Percentiles rank a stretch among this genome's conserved stretches.
These are phyloP conservation scores for Volvox africanus DNA, from an alignment of 139 green algal species.

Conservation along the genomic window DNA sequence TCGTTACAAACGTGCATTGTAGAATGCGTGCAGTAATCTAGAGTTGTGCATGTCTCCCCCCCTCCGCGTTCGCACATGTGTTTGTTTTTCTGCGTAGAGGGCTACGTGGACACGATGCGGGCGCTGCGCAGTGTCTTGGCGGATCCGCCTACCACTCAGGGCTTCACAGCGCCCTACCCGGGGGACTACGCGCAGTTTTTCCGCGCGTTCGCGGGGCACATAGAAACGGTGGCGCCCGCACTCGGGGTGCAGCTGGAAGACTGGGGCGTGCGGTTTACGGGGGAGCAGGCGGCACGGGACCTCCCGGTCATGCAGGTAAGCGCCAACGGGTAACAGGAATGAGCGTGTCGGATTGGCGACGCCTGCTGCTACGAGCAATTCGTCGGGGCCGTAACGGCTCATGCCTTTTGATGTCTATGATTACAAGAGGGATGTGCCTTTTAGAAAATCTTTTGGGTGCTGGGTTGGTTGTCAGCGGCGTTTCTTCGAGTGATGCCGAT, in stretches of 20 bases:
- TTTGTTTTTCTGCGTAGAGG: not conserved
- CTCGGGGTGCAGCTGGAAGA: conserved; percentile 50
- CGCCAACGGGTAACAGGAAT: no score
- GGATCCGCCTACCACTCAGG: not conserved
- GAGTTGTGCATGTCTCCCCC: no score
- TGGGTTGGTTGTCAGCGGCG: not conserved
- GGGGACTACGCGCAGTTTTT: conserved; percentile 32
- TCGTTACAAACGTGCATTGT: no score
- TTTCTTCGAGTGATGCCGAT: no score
- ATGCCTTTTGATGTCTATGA: no score
- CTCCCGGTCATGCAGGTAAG: conserved; percentile 38
- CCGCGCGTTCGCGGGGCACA: conserved; percentile 30
- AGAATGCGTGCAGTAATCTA: no score
- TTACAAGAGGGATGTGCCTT: no score
- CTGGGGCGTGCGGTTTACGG: conserved; percentile 44
- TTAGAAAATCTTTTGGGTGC: not conserved
- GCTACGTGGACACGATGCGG: conserved; percentile 44
- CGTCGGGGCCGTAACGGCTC: no score
- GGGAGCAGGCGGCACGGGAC: conserved; percentile 28
- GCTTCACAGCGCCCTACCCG: conserved; percentile 20
- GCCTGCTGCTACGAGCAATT: no score
- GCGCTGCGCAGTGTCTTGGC: conserved; percentile 10
- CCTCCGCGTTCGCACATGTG: not conserved
- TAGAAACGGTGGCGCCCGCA: conserved; percentile 19
- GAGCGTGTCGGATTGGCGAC: no score